Evolutionary conservation across 805 yeast species (phyloP), one percentile per base, ranked within the genome.

Genomic region (Kazachstania viticola): DNA sequence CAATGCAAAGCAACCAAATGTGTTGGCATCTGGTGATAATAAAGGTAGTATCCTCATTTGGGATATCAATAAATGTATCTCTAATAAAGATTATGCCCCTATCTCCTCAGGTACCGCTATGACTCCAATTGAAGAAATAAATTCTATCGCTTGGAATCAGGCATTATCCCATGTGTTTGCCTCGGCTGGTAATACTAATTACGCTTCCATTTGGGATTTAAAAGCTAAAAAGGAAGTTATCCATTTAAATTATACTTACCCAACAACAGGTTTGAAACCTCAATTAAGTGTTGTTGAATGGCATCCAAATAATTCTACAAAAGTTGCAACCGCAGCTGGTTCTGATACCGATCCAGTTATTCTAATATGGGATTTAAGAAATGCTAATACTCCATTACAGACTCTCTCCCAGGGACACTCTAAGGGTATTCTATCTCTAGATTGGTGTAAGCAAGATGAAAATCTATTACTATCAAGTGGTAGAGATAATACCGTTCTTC

Each of bases 141-240:
- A 77, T 23, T 71, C 81, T 23, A 71, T 91, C 17, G 73, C 95
- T 3, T 91, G 97, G 97, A 91, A 91, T 61, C 74, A 77, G 49
- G 63, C 71, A 22, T 78, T 81, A 34, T 62, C 79, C 25, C 94
- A 88, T 49, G 87, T 91, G 43, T 73, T 91, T 56, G 97, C 97
- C 14, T 68, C 83, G 32, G 93, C 94, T 9, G 84, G 94, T 29
- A 71, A 75, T 45, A 71, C 83, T 12, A 93, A 94, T 12, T 80
- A 73, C 54, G 77, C 95, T 3, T 79, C 95, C 1, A 77, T 91
- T 42, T 91, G 96, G 96, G 97, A 91, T 59, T 64, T 87, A 42
- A 81, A 80, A 49, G 75, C 85, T 25, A 79, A 77, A 52, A 73
- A 83, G 49, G 96, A 88, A 59, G 94, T 88, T 16, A 62, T 91